Evolutionary conservation across 306 rosid species (phyloP), one percentile per base, ranked within the genome.

Genomic region (Vicia villosa): DNA sequence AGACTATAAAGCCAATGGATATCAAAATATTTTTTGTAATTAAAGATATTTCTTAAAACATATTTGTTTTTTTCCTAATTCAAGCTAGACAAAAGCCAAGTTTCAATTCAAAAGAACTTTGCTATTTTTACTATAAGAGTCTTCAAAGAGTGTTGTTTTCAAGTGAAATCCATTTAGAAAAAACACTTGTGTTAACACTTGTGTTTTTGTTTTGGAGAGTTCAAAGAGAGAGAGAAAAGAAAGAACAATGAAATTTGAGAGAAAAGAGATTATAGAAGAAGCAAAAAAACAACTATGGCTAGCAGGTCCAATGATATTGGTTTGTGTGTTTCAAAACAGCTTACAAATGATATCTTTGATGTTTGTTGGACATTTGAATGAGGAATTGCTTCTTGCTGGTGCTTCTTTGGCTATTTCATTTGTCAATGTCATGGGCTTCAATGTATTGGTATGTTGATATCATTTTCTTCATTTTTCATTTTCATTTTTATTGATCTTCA

Each of bases 391-490:
- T 46, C 88, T 84, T n/a, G 78, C 96, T 2, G 87, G 86, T 69
- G 87, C 91, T 73, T 75, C 95, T 47, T 75, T 88, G 80, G 96
- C 90, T 17, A 75, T 89, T 66, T 88, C 95, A 5, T 86, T 90
- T 63, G 63, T 85, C 0, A 60, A 81, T 0, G 90, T 85, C 56
- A 69, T 81, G 6, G 96, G 95, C 54, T 84, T 83, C 84, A 79
- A 68, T 83, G 59, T 66, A 15, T 15, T 66, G 71, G 71, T 65
- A 65, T 0, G 56, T 60, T 13, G 4, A 14, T 3, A 56, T 56
- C 13, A 6, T 26, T 26, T 24, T 56, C 4, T 26, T 26, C 10
- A 55, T 55, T 24, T 55, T 55, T 24, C 6, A 22, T 55, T 55
- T 12, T 2, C 59, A 52, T 0, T 15, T 42, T 5, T 16, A 15